Evolutionary conservation across 805 yeast genomes (phyloP).

Genomic region (Kuraishia borneana): DNA sequence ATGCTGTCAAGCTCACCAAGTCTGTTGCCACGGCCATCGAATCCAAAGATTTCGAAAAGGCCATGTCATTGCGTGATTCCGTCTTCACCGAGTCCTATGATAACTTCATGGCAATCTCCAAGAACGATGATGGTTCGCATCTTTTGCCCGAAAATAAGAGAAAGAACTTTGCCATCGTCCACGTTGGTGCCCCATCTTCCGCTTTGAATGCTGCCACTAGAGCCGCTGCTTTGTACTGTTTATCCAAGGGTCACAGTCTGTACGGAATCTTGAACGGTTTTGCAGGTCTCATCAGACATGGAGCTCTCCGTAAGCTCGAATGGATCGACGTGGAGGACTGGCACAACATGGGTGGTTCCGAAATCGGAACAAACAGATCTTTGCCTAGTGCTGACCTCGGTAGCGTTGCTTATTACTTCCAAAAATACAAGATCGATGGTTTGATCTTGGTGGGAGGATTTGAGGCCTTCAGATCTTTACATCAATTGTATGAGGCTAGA

Average conservation of each 20-base stretch:
- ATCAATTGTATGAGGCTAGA: slow-evolving; percentile 53
- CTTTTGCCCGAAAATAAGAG: slow-evolving; percentile 39
- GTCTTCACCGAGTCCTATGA: slow-evolving; percentile 54
- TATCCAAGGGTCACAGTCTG: slow-evolving; percentile 65
- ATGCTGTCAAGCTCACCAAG: slow-evolving; percentile 62
- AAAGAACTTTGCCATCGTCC: slow-evolving; percentile 56
- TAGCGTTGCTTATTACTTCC: slow-evolving; percentile 59
- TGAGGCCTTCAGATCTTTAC: slow-evolving; percentile 65
- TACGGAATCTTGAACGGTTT: slow-evolving; percentile 70
- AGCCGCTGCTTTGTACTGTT: slow-evolving; percentile 63
- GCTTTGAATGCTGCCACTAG: slow-evolving; percentile 72
- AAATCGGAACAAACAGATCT: slow-evolving; percentile 69
- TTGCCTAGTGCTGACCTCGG: slow-evolving; percentile 61
- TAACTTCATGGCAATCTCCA: slow-evolving; percentile 54
- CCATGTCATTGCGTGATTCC: slow-evolving; percentile 61
- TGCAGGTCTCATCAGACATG: slow-evolving; percentile 56
- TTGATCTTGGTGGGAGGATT: slow-evolving; percentile 72
- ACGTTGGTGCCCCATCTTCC: slow-evolving; percentile 75
- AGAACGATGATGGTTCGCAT: slow-evolving; percentile 61
- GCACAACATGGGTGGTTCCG: slow-evolving; percentile 71
- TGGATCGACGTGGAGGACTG: slow-evolving; percentile 70
- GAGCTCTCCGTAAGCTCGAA: slow-evolving; percentile 41
- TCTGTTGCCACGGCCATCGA: slow-evolving; percentile 63
- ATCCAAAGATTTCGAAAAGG: slow-evolving; percentile 53
- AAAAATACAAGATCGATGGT: slow-evolving; percentile 60